These are phyloP conservation scores for Phellinidium pouzarii DNA, from an alignment of 1,284 basidiomycete species.

Conservation along the genomic window DNA sequence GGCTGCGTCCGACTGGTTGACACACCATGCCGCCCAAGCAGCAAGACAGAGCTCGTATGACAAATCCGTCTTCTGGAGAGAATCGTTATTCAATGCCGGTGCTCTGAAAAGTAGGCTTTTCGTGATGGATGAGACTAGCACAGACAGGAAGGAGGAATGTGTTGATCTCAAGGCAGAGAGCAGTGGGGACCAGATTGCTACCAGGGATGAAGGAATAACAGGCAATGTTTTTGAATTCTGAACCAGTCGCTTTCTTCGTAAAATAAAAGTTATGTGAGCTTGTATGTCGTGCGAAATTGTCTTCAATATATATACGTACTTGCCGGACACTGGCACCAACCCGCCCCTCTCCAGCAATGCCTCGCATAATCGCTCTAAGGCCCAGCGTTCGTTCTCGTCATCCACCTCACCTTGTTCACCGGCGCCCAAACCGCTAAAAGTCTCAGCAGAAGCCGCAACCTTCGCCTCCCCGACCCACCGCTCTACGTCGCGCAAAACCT, in stretches of 20 bases:
- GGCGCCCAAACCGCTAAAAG: conserved; percentile 41
- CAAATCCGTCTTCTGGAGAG: conserved; percentile 24
- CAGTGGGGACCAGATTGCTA: conserved; percentile 68
- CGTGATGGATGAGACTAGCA: conserved; percentile 48
- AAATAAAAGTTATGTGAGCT: conserved; percentile 1
- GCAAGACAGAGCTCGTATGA: conserved; percentile 56
- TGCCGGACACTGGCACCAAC: conserved; percentile 74
- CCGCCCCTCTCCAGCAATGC: conserved; percentile 54
- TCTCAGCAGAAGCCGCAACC: conserved; percentile 44
- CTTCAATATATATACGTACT: conserved; percentile 39
- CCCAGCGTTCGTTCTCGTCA: conserved; percentile 45
- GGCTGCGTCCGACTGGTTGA: conserved; percentile 33
- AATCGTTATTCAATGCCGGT: conserved; percentile 1
- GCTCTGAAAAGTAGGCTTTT: conserved; percentile 32
- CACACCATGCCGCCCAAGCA: conserved; percentile 60
- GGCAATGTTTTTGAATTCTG: conserved; percentile 34
- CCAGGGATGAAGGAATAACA: conserved; percentile 43
- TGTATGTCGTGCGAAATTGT: conserved; percentile 15
- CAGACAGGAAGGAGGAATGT: conserved; percentile 47
- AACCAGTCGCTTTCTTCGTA: conserved; percentile 52
- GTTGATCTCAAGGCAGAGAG: conserved; percentile 52
- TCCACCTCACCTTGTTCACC: conserved; percentile 29
- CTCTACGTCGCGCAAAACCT: conserved; percentile 50
- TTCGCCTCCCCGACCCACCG: conserved; percentile 71
- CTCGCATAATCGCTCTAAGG: conserved; percentile 62